A percentile compares a stretch with the other conserved stretches of the same genome.
These are phyloP conservation scores for Trichoderma pleuroti DNA, from an alignment of 2,329 filamentous ascomycete genomes.

Conservation along the genomic window DNA sequence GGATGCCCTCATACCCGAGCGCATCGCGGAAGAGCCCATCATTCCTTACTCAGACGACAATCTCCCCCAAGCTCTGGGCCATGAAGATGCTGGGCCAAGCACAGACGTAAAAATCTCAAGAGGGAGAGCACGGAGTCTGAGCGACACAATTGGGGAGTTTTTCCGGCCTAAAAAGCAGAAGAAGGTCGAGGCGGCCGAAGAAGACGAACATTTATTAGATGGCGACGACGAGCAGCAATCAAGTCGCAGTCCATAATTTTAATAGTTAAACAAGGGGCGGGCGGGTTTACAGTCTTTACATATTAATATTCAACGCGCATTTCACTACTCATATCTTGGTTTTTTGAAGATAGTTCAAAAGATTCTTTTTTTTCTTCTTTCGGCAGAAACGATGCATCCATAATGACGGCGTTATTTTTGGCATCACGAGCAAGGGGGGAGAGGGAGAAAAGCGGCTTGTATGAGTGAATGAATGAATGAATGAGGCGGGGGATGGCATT, in stretches of 20 bases:
- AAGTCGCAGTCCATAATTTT: constrained; percentile 5
- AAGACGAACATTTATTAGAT: constrained; percentile 25
- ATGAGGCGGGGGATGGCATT: background rate
- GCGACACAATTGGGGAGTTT: constrained; percentile 40
- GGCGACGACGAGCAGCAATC: constrained; percentile 19
- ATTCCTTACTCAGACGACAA: constrained; percentile 29
- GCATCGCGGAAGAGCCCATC: constrained; percentile 22
- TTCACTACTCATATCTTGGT: background rate
- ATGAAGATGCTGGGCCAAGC: constrained; percentile 21
- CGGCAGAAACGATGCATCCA: background rate
- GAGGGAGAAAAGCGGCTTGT: background rate
- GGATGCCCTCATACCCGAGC: constrained; percentile 26
- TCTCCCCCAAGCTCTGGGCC: constrained; percentile 23
- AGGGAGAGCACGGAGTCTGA: constrained; percentile 39
- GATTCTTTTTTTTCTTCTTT: background rate
- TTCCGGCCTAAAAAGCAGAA: constrained; percentile 37
- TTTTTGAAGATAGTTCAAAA: background rate
- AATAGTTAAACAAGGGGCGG: background rate
- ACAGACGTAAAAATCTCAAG: constrained; percentile 23
- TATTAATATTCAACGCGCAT: constrained; percentile 3
- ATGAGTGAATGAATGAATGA: background rate
- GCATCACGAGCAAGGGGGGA: background rate
- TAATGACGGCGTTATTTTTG: constrained; percentile 7
- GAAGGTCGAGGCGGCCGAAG: constrained; percentile 25
- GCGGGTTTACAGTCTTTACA: background rate